A percentile compares a stretch with the other conserved stretches of the same genome.
These are phyloP conservation scores for Colletotrichum tabaci DNA, from an alignment of 2,329 filamentous ascomycete genomes.

Conservation along the genomic window DNA sequence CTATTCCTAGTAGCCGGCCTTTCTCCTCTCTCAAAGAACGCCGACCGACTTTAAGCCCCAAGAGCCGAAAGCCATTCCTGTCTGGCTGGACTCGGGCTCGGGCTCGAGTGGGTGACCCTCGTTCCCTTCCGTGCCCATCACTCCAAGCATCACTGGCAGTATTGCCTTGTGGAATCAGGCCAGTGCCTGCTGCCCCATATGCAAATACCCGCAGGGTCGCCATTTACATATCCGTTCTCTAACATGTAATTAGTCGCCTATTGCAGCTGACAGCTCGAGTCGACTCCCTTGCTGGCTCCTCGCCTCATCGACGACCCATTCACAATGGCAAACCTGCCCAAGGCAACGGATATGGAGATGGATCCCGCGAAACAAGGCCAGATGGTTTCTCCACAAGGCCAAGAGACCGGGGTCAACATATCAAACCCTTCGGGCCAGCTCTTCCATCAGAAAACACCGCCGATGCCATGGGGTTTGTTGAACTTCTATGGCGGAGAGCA, in stretches of 20 bases:
- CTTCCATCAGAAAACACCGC: slow-evolving; percentile 27
- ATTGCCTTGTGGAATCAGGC: not conserved
- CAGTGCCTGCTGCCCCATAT: slow-evolving; percentile 9
- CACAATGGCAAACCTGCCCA: slow-evolving; percentile 1
- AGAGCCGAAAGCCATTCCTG: not conserved
- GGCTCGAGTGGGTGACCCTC: slow-evolving; percentile 23
- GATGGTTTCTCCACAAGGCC: not conserved
- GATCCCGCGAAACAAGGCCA: slow-evolving; percentile 18
- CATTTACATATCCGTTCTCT: not conserved
- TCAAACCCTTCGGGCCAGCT: not conserved
- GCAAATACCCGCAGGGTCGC: not conserved
- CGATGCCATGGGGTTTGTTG: slow-evolving; percentile 46
- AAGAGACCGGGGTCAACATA: slow-evolving; percentile 15
- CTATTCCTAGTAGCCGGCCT: not conserved
- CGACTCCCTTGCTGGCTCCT: slow-evolving; percentile 3
- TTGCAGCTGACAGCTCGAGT: slow-evolving; percentile 4
- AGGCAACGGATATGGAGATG: slow-evolving; percentile 22
- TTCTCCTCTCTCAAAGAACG: not conserved
- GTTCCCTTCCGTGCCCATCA: not conserved
- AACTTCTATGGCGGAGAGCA: slow-evolving; percentile 57
- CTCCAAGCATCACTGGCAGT: not conserved
- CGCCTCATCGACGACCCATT: slow-evolving; percentile 1
- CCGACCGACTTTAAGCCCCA: not conserved
- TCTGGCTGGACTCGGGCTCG: not conserved
- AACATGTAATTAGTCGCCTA: slow-evolving; percentile 22